Evolutionary conservation across 2,329 filamentous ascomycete species (phyloP), one percentile per base, ranked within the genome.

Genomic region (Venturia asperata): DNA sequence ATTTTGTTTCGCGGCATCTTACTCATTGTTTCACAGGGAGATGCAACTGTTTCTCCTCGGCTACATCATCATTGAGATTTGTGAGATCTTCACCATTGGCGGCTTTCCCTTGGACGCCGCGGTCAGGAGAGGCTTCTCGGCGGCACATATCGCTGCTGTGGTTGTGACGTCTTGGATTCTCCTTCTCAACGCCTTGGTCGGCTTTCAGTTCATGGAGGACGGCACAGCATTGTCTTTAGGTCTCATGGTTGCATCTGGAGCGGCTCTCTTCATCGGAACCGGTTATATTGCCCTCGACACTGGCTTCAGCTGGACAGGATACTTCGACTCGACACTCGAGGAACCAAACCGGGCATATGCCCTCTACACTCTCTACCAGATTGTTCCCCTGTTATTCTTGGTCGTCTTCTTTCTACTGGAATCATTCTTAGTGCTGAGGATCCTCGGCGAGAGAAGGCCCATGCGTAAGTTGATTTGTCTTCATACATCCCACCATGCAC

Each of bases 241-340:
- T 6, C 82, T 97, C 4, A 86, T 96, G 64, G 68, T 87, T 62
- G 79, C 79, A 52, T 97, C 93, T 17, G 87, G 89, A 0, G 77
- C 81, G 13, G 79, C 85, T 17, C 79, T 97, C 64, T 90, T 97
- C 72, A 81, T 97, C 68, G 94, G 94, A 66, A 96, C 92, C 1
- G 93, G 92, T 42, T 99, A 97, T 76, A 95, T 99, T 72, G 90
- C 92, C 15, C 87, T 99, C 68, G 94, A 99, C 74, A 97, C 93
- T 0, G 93, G 89, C 19, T 92, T 91, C 74, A 79, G 81, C 69
- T 97, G 90, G 87, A 96, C 93, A 0, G 84, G 84, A 58, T 87
- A 87, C 74, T 99, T 91, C 81, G 77, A 88, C 67, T 77, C 70
- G 6, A 77, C 76, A 1, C 71, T 80, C 67, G 78, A 81, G 30